phyloP scores from a whole-genome alignment of 768 basidiomycete species.

The Suillus cothurnatus region DNA sequence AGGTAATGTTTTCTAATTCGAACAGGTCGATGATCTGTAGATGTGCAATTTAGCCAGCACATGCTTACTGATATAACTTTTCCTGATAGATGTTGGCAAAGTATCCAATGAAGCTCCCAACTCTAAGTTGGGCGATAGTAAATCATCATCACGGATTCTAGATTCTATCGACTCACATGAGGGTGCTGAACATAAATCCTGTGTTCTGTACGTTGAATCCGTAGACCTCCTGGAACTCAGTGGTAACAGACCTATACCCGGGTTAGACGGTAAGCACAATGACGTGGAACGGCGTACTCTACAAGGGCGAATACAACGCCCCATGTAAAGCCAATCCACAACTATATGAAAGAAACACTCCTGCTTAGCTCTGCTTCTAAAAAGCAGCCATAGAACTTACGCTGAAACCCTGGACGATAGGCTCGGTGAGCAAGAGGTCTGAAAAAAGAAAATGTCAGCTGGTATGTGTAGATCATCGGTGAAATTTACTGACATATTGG shows the following conservation, averaged over 20 bases:
- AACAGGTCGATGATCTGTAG: neutral
- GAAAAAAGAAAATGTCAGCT: neutral
- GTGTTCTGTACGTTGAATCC: slow-evolving; percentile 56
- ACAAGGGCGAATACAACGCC: slow-evolving; percentile 69
- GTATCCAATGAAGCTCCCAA: slow-evolving; percentile 51
- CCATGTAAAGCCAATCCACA: slow-evolving; percentile 72
- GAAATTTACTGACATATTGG: slow-evolving; percentile 57
- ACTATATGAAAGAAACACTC: slow-evolving; percentile 31
- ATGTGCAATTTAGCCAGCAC: slow-evolving; percentile 11
- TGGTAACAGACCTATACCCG: slow-evolving; percentile 46
- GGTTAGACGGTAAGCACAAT: slow-evolving; percentile 1
- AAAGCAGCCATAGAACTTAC: slow-evolving; percentile 36
- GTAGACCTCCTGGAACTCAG: slow-evolving; percentile 55
- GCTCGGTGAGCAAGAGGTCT: slow-evolving; percentile 44
- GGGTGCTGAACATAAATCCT: slow-evolving; percentile 56
- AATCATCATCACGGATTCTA: neutral
- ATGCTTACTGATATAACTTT: slow-evolving; percentile 43
- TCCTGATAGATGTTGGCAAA: slow-evolving; percentile 46
- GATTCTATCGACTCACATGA: slow-evolving; percentile 43
- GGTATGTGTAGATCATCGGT: neutral
- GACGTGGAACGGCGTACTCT: slow-evolving; percentile 36
- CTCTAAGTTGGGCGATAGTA: slow-evolving; percentile 33
- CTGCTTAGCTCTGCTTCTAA: slow-evolving; percentile 8
- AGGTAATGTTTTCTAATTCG: slow-evolving; percentile 20
- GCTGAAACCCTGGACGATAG: slow-evolving; percentile 69